Evolutionary conservation across 1,139 yeast genomes (phyloP), one percentile per base, ranked within the genome.

Genomic region (Zygoascus meyerae): DNA sequence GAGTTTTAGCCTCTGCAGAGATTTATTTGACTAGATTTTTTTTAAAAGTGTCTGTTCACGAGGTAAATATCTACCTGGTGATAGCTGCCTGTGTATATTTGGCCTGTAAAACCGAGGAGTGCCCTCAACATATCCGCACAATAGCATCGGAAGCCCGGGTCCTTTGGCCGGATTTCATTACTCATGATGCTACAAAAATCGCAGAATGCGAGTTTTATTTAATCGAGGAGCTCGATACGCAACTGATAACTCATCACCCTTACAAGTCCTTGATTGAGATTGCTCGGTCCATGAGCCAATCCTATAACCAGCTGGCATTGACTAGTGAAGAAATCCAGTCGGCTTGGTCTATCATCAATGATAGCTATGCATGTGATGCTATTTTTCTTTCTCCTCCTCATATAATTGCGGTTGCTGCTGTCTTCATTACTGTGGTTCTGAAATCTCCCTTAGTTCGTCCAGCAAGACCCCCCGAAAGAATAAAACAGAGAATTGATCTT

Each of bases 121-220:
- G 89, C 57, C 97, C 98, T 1, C 95, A 86, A 61, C 97, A 92
- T 62, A 89, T 92, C 8, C 71, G 97, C 48, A 78, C 90, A 1
- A 75, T 92, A 11, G 78, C 86, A 17, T 74, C 81, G 28, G 97
- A 92, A 61, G 95, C 97, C 2, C 71, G 96, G 44, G 83, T 83
- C 40, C 67, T 87, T 42, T 92, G 98, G 97, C 97, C 97, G 0
- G 97, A 90, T 59, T 87, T 81, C 60, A 83, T 92, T 31, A 95
- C 97, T 0, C 89, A 86, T 48, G 98, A 92, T 62, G 79, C 90
- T 17, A 83, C 95, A 34, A 86, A 86, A 59, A 73, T 92, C n/a
- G 97, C 97, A 0, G 98, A 92, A 62, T 86, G 94, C 67, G 98
- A 92, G 67, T 92, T 92, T 63, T 92, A 92, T 61, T 65, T 92